Percentiles rank a stretch among this genome's conserved stretches.
Conservation (phyloP, 179 eudicot genomes). For the Amaranthus tricolor region DNA sequence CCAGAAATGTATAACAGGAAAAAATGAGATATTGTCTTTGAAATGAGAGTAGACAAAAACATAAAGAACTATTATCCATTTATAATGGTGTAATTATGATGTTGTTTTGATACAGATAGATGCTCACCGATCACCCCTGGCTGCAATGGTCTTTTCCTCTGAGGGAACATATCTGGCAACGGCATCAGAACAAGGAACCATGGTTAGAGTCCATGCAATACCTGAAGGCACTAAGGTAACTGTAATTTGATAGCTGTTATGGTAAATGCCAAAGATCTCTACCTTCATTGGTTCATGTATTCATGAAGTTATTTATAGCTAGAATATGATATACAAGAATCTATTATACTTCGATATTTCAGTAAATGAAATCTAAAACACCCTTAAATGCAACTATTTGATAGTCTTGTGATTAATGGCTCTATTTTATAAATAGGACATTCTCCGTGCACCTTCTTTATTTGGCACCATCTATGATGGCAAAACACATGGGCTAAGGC, state of each 20-base stretch:
- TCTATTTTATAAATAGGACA: too few species aligned
- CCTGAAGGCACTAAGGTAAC: constrained; percentile 84
- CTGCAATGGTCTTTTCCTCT: constrained; percentile 72
- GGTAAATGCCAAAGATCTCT: not conserved
- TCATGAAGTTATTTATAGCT: not conserved
- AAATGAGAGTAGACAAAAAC: not conserved
- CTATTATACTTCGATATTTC: not conserved
- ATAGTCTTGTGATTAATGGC: too few species aligned
- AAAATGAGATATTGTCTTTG: not conserved
- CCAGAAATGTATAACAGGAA: not conserved
- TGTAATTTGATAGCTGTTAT: not conserved
- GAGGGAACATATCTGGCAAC: constrained; percentile 83
- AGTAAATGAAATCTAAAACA: not conserved
- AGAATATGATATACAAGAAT: not conserved
- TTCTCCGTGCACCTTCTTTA: too few species aligned
- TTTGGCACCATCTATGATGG: too few species aligned
- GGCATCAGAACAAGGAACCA: constrained; percentile 96
- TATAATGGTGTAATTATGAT: constrained; percentile 1
- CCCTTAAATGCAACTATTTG: not conserved
- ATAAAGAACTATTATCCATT: not conserved
- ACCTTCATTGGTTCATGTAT: not conserved
- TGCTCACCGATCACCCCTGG: constrained; percentile 86
- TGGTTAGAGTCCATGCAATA: constrained; percentile 73
- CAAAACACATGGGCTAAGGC: too few species aligned
- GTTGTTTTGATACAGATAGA: constrained; percentile 58